Evolutionary conservation across 1,284 basidiomycete genomes (phyloP), one percentile per base, ranked within the genome.

Genomic region (Rhodotorula sp.): DNA sequence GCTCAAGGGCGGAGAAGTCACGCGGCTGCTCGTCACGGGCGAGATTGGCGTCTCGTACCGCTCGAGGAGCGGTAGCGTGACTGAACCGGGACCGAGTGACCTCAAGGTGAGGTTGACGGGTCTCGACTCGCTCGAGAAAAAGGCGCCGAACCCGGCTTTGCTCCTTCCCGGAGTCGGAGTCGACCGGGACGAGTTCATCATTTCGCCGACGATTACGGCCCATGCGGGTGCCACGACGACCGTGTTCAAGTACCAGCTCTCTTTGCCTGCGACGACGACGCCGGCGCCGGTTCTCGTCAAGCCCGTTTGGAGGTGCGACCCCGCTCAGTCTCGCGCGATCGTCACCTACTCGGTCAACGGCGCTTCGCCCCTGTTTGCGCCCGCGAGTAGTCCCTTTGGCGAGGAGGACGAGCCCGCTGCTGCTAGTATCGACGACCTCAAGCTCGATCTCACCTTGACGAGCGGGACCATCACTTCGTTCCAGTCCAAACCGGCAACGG

Each of bases 231-330:
- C 12, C 52, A 72, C 81, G 68, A 74, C 81, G 73, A 68, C 79
- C 49, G 77, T 85, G 39, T 82, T 87, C 79, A 84, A 84, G 76
- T 87, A 87, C 72, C 84, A 85, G 65, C 80, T 86, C 26, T 80
- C 83, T 65, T 78, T 84, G 18, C 78, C 80, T 8, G 78, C 80
- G 18, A 79, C 79, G 1, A 54, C 80, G 29, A 81, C 82, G 34
- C 34, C 64, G 1, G 64, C 76, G 16, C 79, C 85, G 0, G 69
- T 87, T 6, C 66, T 80, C 3, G 78, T 86, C 46, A 82, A 83
- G 64, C 83, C 85, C 0, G 82, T 83, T 16, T 87, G 85, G 84
- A 81, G 84, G 65, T 81, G 82, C 69, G 84, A 84, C 70, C 78
- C 83, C 26, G 81, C 81, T 43, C 84, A 85, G 65, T 85, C 85